Base-by-base conservation (phyloP, 2,329 filamentous ascomycete species). In the Phialophora tarda region DNA sequence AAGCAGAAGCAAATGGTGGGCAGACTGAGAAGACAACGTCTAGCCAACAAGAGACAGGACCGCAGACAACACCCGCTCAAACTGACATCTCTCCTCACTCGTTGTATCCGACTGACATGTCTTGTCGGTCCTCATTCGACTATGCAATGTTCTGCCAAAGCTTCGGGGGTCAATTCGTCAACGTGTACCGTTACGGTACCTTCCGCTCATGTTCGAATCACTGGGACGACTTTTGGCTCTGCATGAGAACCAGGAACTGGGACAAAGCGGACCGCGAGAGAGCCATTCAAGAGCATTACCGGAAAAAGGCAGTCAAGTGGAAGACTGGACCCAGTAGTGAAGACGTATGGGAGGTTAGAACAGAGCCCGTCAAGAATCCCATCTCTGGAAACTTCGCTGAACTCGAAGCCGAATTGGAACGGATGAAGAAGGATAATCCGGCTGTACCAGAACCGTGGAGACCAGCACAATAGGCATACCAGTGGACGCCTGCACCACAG, bases 141-240 rank as follows among this genome's bases (percentile, higher is more conserved):
- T 85, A 88, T 70, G 93, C 94, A 66, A 97, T 94, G 85, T 92
- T 94, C 83, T 99, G 95, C 85, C 91, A 95, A 77, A 92, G 90
- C 0, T 83, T 97, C 8, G 71, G 92, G 61, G 93, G 94, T 0
- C 93, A 98, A 78, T 97, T 93, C 83, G 93, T 91, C 74, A 88
- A 92, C 74, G 86, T 98, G 44, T 99, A 98, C 83, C 90, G 95
- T 47, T 89, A 92, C 76, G 95, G 95, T 68, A 81, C 83, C 50
- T 82, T 96, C 74, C 87, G 89, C 53, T 84, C 86, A 3, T 99
- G 95, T 83, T 87, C 84, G 68, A 90, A 96, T 71, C 89, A 93
- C 69, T 97, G 94, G 93, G 86, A 89, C 68, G 91, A 97, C 78
- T 98, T 97, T 79, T 96, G 93, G 91, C 94, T 97, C 81, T 99